Evolutionary conservation across 331 rosid species (phyloP).

Genomic region (Spiraea crenata): DNA sequence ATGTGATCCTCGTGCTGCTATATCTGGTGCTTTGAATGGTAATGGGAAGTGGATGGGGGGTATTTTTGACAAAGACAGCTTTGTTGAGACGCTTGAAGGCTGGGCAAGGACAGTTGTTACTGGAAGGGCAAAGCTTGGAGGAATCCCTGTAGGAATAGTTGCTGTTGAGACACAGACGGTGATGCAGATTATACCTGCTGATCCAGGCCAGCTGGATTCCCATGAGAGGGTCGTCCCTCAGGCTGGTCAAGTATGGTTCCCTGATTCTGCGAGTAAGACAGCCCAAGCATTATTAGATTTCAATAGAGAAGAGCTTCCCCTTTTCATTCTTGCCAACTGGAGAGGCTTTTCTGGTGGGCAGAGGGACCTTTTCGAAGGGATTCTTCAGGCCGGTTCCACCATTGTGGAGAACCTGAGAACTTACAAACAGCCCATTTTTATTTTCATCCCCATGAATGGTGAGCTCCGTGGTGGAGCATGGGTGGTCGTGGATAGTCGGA

Average conservation of each 20-base stretch:
- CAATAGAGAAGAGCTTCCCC: conserved; percentile 97
- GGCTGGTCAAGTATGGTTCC: conserved; percentile 99
- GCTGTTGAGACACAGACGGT: conserved; percentile 99
- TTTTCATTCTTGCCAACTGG: conserved; percentile 98
- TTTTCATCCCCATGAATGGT: conserved; percentile 97
- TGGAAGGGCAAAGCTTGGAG: conserved; percentile 99
- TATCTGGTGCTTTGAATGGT: conserved; percentile 59
- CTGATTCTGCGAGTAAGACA: conserved; percentile 92
- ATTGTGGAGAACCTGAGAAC: conserved; percentile 99
- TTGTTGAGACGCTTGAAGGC: conserved; percentile 94
- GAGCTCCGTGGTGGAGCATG: conserved; percentile 99
- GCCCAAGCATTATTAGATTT: conserved; percentile 94
- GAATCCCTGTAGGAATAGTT: conserved; percentile 93
- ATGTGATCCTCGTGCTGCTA: conserved; percentile 98
- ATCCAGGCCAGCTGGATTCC: conserved; percentile 99
- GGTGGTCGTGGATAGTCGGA: conserved; percentile 94
- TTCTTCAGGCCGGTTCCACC: conserved; percentile 96
- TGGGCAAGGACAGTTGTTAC: conserved; percentile 99
- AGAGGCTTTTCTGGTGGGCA: conserved; percentile 99
- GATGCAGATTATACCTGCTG: conserved; percentile 98
- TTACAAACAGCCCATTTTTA: conserved; percentile 91
- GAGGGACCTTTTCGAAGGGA: conserved; percentile 99
- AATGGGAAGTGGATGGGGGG: conserved; percentile 93
- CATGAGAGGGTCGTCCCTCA: conserved; percentile 98
- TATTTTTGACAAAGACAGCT: conserved; percentile 94